Evolutionary conservation across 352 stramenopile species (phyloP), one percentile per base, ranked within the genome.

Genomic region (Phytophthora pseudosyringae): DNA sequence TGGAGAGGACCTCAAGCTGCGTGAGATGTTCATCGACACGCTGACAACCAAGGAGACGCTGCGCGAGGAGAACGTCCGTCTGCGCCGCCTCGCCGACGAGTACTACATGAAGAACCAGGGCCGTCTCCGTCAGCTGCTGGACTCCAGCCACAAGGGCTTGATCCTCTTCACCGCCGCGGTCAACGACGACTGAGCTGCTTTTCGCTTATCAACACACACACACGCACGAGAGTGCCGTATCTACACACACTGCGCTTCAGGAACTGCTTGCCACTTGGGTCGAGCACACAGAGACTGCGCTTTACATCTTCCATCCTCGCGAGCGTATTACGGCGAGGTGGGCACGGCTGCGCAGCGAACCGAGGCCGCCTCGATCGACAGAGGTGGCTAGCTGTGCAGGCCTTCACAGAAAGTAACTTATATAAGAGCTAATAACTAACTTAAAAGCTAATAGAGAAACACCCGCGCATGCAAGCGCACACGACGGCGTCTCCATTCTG

Each of bases 41-140:
- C 60, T 84, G 25, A 69, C 71, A 26, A 69, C 68, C 10, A 90
- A 89, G 56, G 81, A 90, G 55, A 58, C 67, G 35, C 69, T 90
- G 47, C 78, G 79, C 21, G 71, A 86, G 66, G 81, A 90, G 73
- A 88, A 90, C 63, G 67, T 73, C 25, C 79, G 77, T n/a, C 77
- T 90, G 33, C 78, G 81, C 31, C 76, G 75, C 8, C 75, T 88
- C 16, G 81, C 81, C 0, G 81, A 90, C 63, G 79, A 88, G 73
- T 84, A 86, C 64, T 90, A 88, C 75, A 88, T 90, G 81, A 90
- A 90, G 67, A 90, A 90, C 69, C 81, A 90, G 53, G 79, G 81
- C 8, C 79, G 79, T 0, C 62, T 90, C 28, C 81, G 78, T 13
- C 63, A 83, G 52, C 64, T 90, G 26, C 73, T 90, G 51, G 81